Evolutionary conservation across 2,329 filamentous ascomycete species (phyloP).

Genomic region (Fusarium miscanthi): DNA sequence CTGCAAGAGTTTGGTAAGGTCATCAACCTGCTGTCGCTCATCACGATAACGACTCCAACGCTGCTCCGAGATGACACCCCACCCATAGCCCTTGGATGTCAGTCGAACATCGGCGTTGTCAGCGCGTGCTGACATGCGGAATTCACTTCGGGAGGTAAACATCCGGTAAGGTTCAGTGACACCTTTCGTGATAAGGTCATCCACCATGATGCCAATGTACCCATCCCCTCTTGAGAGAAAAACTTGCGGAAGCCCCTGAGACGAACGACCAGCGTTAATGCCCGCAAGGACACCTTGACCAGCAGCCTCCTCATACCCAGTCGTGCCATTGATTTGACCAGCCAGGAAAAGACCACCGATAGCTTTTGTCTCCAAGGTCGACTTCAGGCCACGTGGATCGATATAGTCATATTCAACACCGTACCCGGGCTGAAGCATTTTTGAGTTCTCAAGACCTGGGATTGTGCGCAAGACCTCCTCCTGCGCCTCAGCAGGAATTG

Average conservation of each 20-base stretch:
- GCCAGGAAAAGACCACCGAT: conserved; percentile 91
- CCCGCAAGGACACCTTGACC: conserved; percentile 93
- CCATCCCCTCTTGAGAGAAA: conserved; percentile 84
- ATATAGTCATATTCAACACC: conserved; percentile 99
- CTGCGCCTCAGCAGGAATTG: conserved; percentile 88
- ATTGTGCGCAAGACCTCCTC: conserved; percentile 87
- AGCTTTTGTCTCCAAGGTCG: conserved; percentile 93
- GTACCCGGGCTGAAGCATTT: conserved; percentile 94
- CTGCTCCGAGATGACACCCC: conserved; percentile 80
- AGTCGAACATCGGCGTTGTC: conserved; percentile 94
- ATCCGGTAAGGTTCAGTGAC: conserved; percentile 98
- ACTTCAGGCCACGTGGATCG: conserved; percentile 86
- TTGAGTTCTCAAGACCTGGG: conserved; percentile 85
- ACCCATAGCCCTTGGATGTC: conserved; percentile 79
- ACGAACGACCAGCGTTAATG: conserved; percentile 89
- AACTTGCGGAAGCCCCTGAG: conserved; percentile 72
- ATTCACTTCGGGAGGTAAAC: conserved; percentile 97
- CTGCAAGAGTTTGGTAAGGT: conserved; percentile 71
- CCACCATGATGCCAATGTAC: conserved; percentile 99
- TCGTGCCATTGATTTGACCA: conserved; percentile 98
- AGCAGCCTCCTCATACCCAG: conserved; percentile 96
- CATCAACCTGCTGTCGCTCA: conserved; percentile 73
- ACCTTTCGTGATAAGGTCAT: conserved; percentile 95
- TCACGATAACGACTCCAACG: conserved; percentile 80
- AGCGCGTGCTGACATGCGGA: conserved; percentile 88